Evolutionary conservation across 192 early-diverging fungal species (phyloP).

Genomic region (Coemansia sp.): DNA sequence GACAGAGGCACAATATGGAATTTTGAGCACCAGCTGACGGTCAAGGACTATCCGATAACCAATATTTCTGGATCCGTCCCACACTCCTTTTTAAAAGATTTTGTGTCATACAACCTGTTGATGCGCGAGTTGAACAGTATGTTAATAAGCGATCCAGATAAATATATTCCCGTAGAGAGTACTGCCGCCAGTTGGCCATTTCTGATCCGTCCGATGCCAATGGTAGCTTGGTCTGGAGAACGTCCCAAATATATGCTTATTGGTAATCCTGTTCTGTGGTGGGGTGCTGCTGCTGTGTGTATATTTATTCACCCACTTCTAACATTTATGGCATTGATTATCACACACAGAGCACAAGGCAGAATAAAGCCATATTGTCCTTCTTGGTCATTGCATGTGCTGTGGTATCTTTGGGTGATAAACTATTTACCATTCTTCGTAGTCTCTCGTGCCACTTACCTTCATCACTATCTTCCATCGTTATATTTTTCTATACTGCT

Average conservation of each 20-base stretch:
- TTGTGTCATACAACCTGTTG: constrained; percentile 83
- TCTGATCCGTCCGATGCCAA: constrained; percentile 71
- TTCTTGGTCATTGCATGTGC: constrained; percentile 8
- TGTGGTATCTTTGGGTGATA: constrained; percentile 56
- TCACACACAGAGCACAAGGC: constrained; percentile 16
- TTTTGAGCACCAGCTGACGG: constrained; percentile 78
- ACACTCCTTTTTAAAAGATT: constrained; percentile 66
- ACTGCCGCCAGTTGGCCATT: constrained; percentile 84
- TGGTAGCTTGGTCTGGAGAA: constrained; percentile 80
- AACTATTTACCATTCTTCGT: constrained; percentile 70
- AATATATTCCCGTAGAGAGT: constrained; percentile 76
- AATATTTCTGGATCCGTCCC: constrained; percentile 54
- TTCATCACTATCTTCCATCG: constrained; percentile 73
- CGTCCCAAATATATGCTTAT: constrained; percentile 82
- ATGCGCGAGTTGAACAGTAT: constrained; percentile 96
- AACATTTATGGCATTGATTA: neutral
- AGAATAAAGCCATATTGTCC: neutral
- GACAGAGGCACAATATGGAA: constrained; percentile 78
- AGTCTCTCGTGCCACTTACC: constrained; percentile 69
- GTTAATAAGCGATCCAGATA: constrained; percentile 83
- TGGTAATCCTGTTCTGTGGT: constrained; percentile 89
- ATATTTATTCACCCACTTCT: constrained; percentile 26
- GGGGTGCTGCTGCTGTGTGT: constrained; percentile 57
- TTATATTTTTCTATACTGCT: constrained; percentile 65
- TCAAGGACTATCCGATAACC: constrained; percentile 61